Base-by-base conservation (phyloP, 441 rosid genomes). In the Erodium chrysanthum region DNA sequence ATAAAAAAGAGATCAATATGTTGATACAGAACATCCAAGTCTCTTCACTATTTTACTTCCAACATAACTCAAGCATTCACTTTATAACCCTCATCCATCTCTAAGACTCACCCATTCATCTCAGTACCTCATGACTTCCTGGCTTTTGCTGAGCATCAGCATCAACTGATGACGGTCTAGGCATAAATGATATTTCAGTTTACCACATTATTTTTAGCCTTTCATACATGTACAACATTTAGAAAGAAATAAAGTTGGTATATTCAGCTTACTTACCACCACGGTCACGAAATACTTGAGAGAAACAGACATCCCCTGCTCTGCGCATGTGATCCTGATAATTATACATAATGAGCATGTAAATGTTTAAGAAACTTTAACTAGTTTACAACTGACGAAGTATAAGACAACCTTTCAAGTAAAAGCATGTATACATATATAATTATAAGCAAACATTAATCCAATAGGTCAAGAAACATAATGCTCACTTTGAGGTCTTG, bases 291-390 rank as follows among this genome's bases (percentile, higher is more conserved):
- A 87, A 94, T 17, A 94, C 97, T 80, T 91, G 92, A 72, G 98
- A 89, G 67, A 94, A 94, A 73, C 93, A 86, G 54, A 91, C 97
- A 80, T 91, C 98, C 67, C 97, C 98, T 70, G 98, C 98, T 69
- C 78, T 77, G 56, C 98, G 90, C 98, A 91, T 93, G 80, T 93
- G 98, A 78, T 93, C 98, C 98, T 89, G 78, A 72, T 64, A 68
- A 67, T 54, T 35, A 20, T 3, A 61, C 18, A 56, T 20, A 21
- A 64, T 20, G 25, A 21, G 76, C 15, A 9, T 1, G 11, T 31
- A 69, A n/a, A 35, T 23, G 35, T 61, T 1, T 25, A 23, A 21
- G 48, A 40, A 29, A 46, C 4, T 52, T 50, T 50, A 6, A 52
- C 29, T 25, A 25, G 33, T 29, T 29, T 29, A 29, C 33, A 29